A percentile compares a stretch with the other conserved stretches of the same genome.
phyloP scores from a whole-genome alignment of 177 flowering plant species.

The Vitis hybrid region DNA sequence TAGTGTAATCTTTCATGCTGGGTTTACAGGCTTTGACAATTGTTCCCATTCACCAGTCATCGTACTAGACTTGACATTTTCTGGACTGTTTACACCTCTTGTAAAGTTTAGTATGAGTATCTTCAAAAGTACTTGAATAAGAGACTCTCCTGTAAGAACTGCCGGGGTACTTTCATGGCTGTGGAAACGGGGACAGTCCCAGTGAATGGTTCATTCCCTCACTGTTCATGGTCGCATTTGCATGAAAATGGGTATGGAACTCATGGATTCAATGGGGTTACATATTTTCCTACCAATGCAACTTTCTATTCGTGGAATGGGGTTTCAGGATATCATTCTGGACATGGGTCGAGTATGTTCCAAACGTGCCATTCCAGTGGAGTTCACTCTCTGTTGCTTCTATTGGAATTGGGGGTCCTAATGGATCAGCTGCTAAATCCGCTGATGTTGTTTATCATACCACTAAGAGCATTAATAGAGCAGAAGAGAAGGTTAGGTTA shows the following conservation, averaged over 20 bases:
- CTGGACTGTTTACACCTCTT: constrained; percentile 78
- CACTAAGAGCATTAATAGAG: constrained; percentile 28
- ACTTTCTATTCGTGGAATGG: constrained; percentile 40
- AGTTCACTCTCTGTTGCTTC: constrained; percentile 44
- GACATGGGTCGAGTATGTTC: constrained; percentile 50
- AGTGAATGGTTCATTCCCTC: constrained; percentile 44
- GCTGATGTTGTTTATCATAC: constrained; percentile 26
- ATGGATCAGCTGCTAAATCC: constrained; percentile 29
- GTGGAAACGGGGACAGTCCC: constrained; percentile 68
- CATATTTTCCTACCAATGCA: constrained; percentile 41
- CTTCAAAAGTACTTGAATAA: constrained; percentile 68
- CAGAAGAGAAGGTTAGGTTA: constrained; percentile 26
- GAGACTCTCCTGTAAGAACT: constrained; percentile 72
- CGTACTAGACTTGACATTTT: constrained; percentile 52
- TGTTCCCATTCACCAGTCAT: constrained; percentile 25
- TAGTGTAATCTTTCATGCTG: constrained; percentile 5
- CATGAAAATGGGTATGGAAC: constrained; percentile 52
- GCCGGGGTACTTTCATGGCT: constrained; percentile 64
- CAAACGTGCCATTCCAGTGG: constrained; percentile 62
- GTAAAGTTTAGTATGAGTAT: constrained; percentile 78
- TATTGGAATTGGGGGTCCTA: constrained; percentile 27
- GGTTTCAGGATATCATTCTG: constrained; percentile 43
- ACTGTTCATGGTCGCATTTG: constrained; percentile 32
- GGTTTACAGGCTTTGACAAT: constrained; percentile 23
- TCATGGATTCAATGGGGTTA: constrained; percentile 45